phyloP scores from a whole-genome alignment of 179 eudicot species.

The Amaranthus tricolor region DNA sequence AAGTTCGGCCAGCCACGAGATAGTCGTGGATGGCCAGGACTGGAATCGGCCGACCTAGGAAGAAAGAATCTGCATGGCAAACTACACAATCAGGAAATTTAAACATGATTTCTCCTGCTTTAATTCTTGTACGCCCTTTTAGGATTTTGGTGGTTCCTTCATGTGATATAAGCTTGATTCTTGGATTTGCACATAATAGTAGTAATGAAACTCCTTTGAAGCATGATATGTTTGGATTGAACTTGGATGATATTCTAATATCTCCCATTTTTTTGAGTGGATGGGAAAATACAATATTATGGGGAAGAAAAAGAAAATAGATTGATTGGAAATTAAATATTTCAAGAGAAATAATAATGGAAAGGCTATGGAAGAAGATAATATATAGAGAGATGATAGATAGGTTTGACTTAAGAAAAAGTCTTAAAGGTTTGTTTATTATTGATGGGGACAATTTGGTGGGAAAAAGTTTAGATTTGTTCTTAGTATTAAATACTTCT shows the following conservation, averaged over 20 bases:
- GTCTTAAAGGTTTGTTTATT: conserved; percentile 4
- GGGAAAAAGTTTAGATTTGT: conserved; percentile 35
- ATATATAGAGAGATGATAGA: conserved; percentile 14
- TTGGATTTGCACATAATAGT: conserved; percentile 10
- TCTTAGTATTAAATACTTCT: conserved; percentile 12
- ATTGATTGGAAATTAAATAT: conserved; percentile 5
- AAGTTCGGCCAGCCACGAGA: conserved; percentile 55
- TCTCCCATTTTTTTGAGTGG: conserved; percentile 5
- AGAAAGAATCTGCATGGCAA: conserved; percentile 83
- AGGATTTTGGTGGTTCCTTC: conserved; percentile 59
- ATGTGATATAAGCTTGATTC: conserved; percentile 48
- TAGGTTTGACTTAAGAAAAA: conserved; percentile 30
- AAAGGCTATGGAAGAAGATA: conserved; percentile 3
- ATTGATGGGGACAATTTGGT: conserved; percentile 6
- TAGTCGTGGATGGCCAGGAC: conserved; percentile 53
- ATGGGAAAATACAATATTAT: background rate
- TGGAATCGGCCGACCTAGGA: conserved; percentile 72
- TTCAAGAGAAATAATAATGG: conserved; percentile 24
- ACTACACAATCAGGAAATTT: conserved; percentile 78
- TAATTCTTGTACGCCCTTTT: conserved; percentile 24
- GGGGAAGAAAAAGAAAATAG: background rate
- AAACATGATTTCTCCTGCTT: conserved; percentile 91
- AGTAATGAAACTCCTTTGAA: conserved; percentile 13
- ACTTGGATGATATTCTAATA: conserved; percentile 13
- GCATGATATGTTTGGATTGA: conserved; percentile 8